Percentiles rank a stretch among this genome's conserved stretches.
Evolutionary conservation across 805 yeast species (phyloP).

Genomic region (Nakazawaea peltata): DNA sequence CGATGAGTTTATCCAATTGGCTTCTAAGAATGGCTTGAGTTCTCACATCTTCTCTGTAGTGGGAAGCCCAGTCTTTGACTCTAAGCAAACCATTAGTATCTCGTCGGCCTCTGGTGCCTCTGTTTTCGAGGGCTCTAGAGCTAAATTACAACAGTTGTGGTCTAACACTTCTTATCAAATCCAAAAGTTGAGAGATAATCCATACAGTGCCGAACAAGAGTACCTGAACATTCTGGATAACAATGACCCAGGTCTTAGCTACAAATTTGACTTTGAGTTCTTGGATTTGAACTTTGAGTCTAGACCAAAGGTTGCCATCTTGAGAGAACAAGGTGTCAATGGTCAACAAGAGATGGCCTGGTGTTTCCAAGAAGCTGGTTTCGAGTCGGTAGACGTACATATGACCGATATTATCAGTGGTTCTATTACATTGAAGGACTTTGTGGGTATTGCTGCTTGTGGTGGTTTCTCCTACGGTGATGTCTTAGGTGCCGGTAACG

Average conservation of each 20-base stretch:
- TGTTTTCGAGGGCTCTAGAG: slow-evolving; percentile 52
- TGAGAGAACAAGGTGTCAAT: slow-evolving; percentile 98
- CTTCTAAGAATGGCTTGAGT: slow-evolving; percentile 53
- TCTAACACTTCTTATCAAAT: slow-evolving; percentile 79
- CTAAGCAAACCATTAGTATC: slow-evolving; percentile 41
- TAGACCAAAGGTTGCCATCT: slow-evolving; percentile 86
- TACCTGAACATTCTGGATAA: slow-evolving; percentile 67
- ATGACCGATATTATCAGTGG: slow-evolving; percentile 88
- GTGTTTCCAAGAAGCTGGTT: slow-evolving; percentile 92
- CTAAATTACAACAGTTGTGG: slow-evolving; percentile 77
- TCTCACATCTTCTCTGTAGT: slow-evolving; percentile 46
- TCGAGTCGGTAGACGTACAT: slow-evolving; percentile 89
- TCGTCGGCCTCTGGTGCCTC: slow-evolving; percentile 37
- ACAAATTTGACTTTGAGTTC: slow-evolving; percentile 66
- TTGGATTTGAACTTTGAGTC: slow-evolving; percentile 37
- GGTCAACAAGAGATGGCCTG: slow-evolving; percentile 99
- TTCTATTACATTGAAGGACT: slow-evolving; percentile 60
- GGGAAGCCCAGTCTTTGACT: slow-evolving; percentile 57
- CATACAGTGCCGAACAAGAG: slow-evolving; percentile 84
- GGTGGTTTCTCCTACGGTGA: slow-evolving; percentile 99
- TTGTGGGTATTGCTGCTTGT: slow-evolving; percentile 94
- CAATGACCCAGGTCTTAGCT: slow-evolving; percentile 82
- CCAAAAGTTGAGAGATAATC: slow-evolving; percentile 92
- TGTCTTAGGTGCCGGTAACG: slow-evolving; percentile 97
- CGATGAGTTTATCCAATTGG: slow-evolving; percentile 44